Evolutionary conservation across 768 basidiomycete genomes (phyloP), one percentile per base, ranked within the genome.

Genomic region (Pleurotus tuoliensis): DNA sequence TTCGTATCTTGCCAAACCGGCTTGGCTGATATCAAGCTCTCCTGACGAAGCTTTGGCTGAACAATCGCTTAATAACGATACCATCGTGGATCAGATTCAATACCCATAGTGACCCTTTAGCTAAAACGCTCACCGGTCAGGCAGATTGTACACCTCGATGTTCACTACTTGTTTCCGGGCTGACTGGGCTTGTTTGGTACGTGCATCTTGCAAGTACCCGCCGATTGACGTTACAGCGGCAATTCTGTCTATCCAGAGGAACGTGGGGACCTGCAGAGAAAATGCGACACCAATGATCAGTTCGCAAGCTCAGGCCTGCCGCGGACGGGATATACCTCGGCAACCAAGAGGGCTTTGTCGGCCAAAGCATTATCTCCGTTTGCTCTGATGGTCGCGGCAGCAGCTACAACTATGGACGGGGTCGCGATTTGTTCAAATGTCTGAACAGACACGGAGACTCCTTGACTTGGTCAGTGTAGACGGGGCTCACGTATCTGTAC

Each of bases 101-200:
- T 5, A 22, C 13, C n/a, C 5, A 4, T 5, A 8, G n/a, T 24
- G 18, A 1, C 15, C 9, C 4, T n/a, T 8, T 24, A 5, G 24
- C 24, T 24, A 24, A 7, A 13, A 18, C 20, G 6, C 38, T 25
- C 15, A 52, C 51, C 51, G 66, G 40, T 71, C 66, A n/a, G 71
- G 71, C 15, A 73, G 62, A 47, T 71, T 67, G 63, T 73, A 72
- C 18, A 73, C 63, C 27, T 66, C 69, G 39, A 71, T 56, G 46
- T 71, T 66, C 45, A 73, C 62, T 18, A 70, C 57, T 40, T 66
- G 62, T 30, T 61, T 59, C 53, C 65, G 56, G 13, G 59, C 47
- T 5, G 61, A 59, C 15, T 45, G 15, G 18, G 8, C 38, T 37
- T 58, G 50, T 18, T 39, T 49, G 40, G 13, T 22, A 9, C 25